Conservation (phyloP, 305 asterid genomes). For the Fraxinus ornus region DNA sequence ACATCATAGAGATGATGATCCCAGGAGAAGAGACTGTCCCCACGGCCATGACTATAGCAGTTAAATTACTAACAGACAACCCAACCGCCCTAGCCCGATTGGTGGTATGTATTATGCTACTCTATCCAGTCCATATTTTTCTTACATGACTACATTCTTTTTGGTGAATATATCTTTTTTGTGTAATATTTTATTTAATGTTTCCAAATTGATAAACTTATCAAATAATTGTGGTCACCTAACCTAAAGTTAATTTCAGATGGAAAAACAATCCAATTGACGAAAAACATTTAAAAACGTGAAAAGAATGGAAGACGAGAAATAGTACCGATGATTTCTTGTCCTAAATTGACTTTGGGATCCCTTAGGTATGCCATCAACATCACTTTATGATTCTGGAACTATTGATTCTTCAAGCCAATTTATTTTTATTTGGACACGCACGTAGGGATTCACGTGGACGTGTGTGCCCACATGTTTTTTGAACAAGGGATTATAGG, state of each 20-base stretch:
- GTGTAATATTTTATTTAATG: neutral
- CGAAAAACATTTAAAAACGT: neutral
- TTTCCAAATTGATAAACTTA: neutral
- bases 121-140: neutral
- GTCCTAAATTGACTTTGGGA: conserved; percentile 38
- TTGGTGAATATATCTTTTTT: neutral
- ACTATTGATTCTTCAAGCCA: conserved; percentile 40
- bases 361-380: conserved; percentile 36
- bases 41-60: conserved; percentile 73
- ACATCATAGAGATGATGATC: conserved; percentile 87
- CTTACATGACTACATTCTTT: neutral
- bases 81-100: conserved; percentile 59
- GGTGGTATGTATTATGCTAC: conserved; percentile 47
- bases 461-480: conserved; percentile 43
- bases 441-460: conserved; percentile 48
- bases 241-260: neutral
- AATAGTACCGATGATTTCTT: conserved; percentile 5
- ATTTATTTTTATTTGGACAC: conserved; percentile 32
- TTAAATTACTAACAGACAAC: conserved; percentile 67
- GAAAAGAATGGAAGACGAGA: neutral
- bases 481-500: conserved; percentile 18
- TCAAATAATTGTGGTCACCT: neutral
- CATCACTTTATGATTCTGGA: conserved; percentile 39
- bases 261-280: neutral
- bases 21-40: conserved; percentile 94